Conservation (phyloP, 345 rosid species). For the Eucalyptus lansdowneana region DNA sequence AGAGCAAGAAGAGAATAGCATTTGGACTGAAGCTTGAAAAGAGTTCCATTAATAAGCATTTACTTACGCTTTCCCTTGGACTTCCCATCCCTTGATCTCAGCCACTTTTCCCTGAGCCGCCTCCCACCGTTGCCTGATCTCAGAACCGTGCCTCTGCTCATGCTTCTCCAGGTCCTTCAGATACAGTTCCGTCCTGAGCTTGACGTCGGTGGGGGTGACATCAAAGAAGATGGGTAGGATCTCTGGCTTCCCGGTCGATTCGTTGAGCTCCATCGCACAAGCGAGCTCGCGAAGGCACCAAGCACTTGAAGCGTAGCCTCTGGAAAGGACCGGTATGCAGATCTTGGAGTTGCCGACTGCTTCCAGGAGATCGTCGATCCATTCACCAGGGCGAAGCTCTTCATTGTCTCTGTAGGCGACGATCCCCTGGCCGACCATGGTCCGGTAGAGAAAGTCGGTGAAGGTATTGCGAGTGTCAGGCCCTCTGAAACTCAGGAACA, state of each 20-base stretch:
- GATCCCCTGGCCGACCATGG: no score
- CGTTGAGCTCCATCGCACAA: rapidly evolving
- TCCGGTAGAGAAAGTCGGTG: no score
- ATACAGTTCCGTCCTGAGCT: not conserved
- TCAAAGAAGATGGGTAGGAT: not conserved
- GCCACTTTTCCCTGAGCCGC: not conserved
- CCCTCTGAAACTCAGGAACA: no score
- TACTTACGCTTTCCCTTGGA: not conserved
- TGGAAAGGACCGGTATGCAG: no score
- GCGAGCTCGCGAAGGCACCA: no score
- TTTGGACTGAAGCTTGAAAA: not conserved
- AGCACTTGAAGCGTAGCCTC: no score
- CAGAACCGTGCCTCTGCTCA: not conserved
- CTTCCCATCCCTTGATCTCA: not conserved
- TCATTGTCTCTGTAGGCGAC: no score
- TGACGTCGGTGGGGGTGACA: not conserved
- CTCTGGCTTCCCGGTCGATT: not conserved
- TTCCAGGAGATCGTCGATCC: no score
- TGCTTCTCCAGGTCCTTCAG: not conserved
- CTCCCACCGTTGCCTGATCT: not conserved
- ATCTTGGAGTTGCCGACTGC: no score
- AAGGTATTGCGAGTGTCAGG: no score
- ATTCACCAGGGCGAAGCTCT: no score
- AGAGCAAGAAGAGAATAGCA: not conserved
- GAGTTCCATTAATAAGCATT: not conserved